These are phyloP conservation scores for Amorphotheca resinae DNA, from an alignment of 495 filamentous ascomycete species.

Conservation along the genomic window DNA sequence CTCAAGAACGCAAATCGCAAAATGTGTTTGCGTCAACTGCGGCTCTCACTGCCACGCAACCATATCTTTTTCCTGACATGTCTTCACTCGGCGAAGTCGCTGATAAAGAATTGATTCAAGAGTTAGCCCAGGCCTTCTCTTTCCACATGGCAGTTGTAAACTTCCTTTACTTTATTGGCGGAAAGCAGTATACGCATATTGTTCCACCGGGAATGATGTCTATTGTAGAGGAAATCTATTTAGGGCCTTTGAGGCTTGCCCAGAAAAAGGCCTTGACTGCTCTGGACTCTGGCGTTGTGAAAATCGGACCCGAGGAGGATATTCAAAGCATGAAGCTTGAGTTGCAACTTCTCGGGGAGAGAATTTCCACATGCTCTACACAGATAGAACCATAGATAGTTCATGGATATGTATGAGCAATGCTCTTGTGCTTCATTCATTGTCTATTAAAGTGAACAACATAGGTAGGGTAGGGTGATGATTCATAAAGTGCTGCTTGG, in stretches of 20 bases:
- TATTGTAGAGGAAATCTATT: conserved; percentile 20
- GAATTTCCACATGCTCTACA: conserved; percentile 5
- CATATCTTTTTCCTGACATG: conserved; percentile 37
- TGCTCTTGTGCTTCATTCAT: too few relatives aligned
- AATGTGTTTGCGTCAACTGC: conserved; percentile 48
- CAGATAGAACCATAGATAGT: conserved; percentile 6
- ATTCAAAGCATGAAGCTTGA: conserved; percentile 11
- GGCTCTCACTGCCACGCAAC: conserved; percentile 32
- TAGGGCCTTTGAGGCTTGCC: conserved; percentile 14
- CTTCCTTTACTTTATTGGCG: conserved; percentile 34
- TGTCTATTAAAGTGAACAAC: too few relatives aligned
- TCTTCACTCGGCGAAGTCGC: conserved; percentile 8
- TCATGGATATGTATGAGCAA: too few relatives aligned
- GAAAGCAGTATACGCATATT: conserved; percentile 12
- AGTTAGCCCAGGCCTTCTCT: conserved; percentile 29
- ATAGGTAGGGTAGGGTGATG: too few relatives aligned
- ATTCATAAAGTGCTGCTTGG: too few relatives aligned
- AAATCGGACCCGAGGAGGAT: conserved; percentile 7
- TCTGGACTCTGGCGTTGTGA: conserved; percentile 1
- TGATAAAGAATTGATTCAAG: conserved; percentile 25
- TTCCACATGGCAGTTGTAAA: conserved; percentile 39
- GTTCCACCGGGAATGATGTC: conserved; percentile 16
- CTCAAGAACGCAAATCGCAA: conserved; percentile 19
- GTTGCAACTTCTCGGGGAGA: conserved; percentile 12
- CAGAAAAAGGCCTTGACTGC: conserved; percentile 19